Base-by-base conservation (phyloP, 2,329 filamentous ascomycete genomes). In the Fusarium sublunatum region DNA sequence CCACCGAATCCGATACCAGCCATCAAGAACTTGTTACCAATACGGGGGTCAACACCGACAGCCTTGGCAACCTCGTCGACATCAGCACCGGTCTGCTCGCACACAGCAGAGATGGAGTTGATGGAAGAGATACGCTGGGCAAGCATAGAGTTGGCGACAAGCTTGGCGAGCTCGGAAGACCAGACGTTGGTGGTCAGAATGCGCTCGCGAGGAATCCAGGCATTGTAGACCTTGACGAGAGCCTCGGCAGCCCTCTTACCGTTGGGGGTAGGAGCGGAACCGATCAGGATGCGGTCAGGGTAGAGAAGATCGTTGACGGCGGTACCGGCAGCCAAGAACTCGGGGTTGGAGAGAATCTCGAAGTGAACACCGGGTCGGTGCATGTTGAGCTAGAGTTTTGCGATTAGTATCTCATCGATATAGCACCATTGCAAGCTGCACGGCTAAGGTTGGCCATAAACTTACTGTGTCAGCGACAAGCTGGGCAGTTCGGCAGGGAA, bases 51-150 rank as follows among this genome's bases (percentile, higher is more conserved):
- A 34, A 87, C 79, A 45, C 91, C 91, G 28, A 91, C 82, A 6
- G 88, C 86, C 32, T 80, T 79, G 12, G 89, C 83, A 3, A 94
- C 84, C 75, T 93, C 89, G 60, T 88, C 83, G n/a, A 93, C 84
- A 68, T 92, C 87, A 11, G 91, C 91, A 13, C 90, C 90, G 0
- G 88, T 90, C 61, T 84, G 84, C 76, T 93, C 91, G 73, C 91
- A 94, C 28, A 94, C 86, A 5, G 90, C 89, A n/a, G 88, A 90
- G 57, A 94, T 85, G 11, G 89, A 88, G 76, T 93, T 94, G 78
- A 94, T 92, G 75, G 88, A 91, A 72, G 87, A 90, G 70, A 94
- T 91, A 46, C 91, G 84, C 77, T 94, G 91, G 1, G 91, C 91
- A 8, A 94, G 82, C 84, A 94, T 88, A 3, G 90, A 89, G 75